A percentile compares a stretch with the other conserved stretches of the same genome.
Evolutionary conservation across 768 basidiomycete species (phyloP).

Genomic region (Termitomyces sp.): DNA sequence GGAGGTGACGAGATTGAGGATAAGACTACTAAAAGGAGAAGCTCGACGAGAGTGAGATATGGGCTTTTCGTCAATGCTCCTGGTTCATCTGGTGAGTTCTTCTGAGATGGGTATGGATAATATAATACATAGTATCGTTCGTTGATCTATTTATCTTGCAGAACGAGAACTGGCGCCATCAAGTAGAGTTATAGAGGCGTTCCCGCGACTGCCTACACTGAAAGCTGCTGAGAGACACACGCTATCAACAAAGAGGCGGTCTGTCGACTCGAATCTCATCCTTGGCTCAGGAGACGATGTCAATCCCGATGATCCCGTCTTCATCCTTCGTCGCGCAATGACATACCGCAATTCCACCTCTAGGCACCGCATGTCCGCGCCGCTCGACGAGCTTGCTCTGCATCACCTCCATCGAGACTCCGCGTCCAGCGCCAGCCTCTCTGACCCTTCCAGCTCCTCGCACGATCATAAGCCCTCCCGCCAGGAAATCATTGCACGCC

Average conservation of each 20-base stretch:
- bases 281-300: slow-evolving; percentile 73
- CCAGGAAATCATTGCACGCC: slow-evolving; percentile 91
- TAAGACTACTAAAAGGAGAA: slow-evolving; percentile 76
- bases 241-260: slow-evolving; percentile 72
- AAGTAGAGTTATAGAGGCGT: slow-evolving; percentile 82
- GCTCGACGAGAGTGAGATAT: slow-evolving; percentile 76
- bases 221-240: slow-evolving; percentile 56
- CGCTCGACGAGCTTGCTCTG: slow-evolving; percentile 80
- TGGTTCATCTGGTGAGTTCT: slow-evolving; percentile 56
- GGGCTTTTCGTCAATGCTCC: slow-evolving; percentile 53
- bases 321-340: slow-evolving; percentile 80
- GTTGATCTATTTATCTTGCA: slow-evolving; percentile 20
- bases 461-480: slow-evolving; percentile 46
- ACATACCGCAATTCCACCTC: slow-evolving; percentile 68
- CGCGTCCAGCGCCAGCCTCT: slow-evolving; percentile 45
- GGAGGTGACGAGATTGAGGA: slow-evolving; percentile 98
- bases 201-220: slow-evolving; percentile 66
- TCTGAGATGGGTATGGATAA: background rate
- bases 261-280: slow-evolving; percentile 72
- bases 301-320: slow-evolving; percentile 77
- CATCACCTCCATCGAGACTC: slow-evolving; percentile 69
- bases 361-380: slow-evolving; percentile 67
- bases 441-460: slow-evolving; percentile 33
- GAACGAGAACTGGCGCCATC: slow-evolving; percentile 78
- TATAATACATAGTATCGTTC: slow-evolving; percentile 2